phyloP scores from a whole-genome alignment of 2,329 filamentous ascomycete species.

The Pyricularia grisea region DNA sequence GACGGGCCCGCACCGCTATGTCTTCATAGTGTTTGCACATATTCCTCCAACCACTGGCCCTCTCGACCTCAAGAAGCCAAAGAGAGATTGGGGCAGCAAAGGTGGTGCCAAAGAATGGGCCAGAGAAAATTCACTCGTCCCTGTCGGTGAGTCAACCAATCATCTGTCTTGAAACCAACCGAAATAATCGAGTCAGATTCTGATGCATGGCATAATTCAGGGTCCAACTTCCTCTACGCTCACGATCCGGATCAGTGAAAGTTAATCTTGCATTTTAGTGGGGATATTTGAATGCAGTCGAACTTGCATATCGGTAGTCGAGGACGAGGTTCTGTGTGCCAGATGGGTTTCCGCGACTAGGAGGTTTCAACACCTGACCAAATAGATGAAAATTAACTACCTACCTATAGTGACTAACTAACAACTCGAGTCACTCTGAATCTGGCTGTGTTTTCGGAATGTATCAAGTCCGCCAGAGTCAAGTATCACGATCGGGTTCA shows the following conservation, averaged over 20 bases:
- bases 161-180: neutral
- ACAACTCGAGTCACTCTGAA: neutral
- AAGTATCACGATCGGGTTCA: neutral
- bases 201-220: neutral
- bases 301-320: neutral
- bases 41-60: conserved; percentile 27
- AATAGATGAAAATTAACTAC: neutral
- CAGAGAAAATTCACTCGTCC: neutral
- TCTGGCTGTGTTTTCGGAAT: neutral
- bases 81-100: neutral
- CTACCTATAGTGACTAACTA: neutral
- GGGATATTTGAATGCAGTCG: neutral
- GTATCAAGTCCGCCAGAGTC: neutral
- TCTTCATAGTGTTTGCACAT: conserved; percentile 28
- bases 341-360: too few relatives aligned
- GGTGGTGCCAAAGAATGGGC: neutral
- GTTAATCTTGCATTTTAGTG: neutral
- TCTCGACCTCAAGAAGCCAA: conserved; percentile 23
- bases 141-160: neutral
- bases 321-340: too few relatives aligned
- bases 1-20: conserved; percentile 33
- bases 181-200: neutral
- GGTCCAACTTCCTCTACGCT: neutral
- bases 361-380: neutral
- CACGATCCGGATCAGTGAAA: neutral